Base-by-base conservation (phyloP, 257 asterid genomes). In the Mitragyna speciosa region DNA sequence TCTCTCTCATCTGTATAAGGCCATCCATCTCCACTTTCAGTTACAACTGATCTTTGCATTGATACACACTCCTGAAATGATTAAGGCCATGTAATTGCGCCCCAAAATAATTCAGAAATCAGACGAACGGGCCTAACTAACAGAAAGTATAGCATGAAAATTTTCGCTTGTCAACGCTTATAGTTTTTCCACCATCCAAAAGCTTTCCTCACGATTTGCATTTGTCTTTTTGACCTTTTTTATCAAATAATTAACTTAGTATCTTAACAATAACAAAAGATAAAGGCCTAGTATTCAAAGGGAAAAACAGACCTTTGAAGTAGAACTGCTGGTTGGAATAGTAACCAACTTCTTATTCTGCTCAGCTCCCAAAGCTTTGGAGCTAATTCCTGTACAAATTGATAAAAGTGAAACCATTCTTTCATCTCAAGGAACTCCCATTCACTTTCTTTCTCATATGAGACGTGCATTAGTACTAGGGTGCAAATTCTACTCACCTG, bases 21-120 rank as follows among this genome's bases (percentile, higher is more conserved):
- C 87, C 89, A 84, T 51, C 77, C 87, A 47, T 70, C 84, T 70
- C 67, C 81, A 66, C 81, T 80, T 79, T 86, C 90, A 82, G 86
- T 86, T 66, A 56, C 83, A 78, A 66, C 88, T 83, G 88, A 76
- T 72, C 83, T 85, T 31, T 87, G 89, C 91, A 84, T 82, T 82
- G 94, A 83, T 85, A 15, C 89, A 82, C 91, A 81, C 63, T 82
- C 89, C 95, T 90, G 89, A 65, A 64, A 51, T 78, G 24, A 69
- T 64, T 79, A 79, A 83, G 80, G 80, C 72, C 68, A 84, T 82
- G 70, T 75, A 69, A 43, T 68, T 84, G 36, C 26, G 41, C 73
- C 84, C 85, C 89, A 86, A 87, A 85, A 88, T 81, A 87, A 87
- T 89, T 75, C 78, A 71, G 65, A 54, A 70, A 81, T 36, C 51